phyloP scores from a whole-genome alignment of 768 basidiomycete species.

The Crucibulum laeve region DNA sequence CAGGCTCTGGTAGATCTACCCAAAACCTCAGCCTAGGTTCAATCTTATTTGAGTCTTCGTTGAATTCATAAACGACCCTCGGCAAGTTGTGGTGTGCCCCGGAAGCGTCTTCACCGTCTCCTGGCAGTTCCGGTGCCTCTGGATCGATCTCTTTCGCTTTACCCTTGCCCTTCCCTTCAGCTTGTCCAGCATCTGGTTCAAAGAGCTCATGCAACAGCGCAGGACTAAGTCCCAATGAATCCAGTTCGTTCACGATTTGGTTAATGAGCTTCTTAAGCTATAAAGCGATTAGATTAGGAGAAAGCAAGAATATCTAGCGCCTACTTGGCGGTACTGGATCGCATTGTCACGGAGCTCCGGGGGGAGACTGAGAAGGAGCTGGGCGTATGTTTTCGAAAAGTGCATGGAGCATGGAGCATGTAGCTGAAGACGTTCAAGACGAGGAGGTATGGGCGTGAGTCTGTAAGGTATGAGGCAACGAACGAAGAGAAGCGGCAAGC shows the following conservation, averaged over 20 bases:
- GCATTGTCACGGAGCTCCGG: constrained; percentile 73
- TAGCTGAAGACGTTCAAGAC: background rate
- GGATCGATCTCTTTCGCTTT: background rate
- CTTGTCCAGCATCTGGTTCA: constrained; percentile 6
- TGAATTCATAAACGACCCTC: constrained; percentile 55
- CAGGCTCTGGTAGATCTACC: constrained; percentile 21
- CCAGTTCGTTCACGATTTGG: constrained; percentile 73
- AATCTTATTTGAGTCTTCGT: constrained; percentile 37
- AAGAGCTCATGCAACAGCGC: constrained; percentile 41
- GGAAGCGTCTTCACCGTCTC: constrained; percentile 4
- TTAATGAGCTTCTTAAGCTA: constrained; percentile 92
- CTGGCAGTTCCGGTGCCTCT: constrained; percentile 9
- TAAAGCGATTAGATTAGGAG: background rate
- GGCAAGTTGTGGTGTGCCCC: constrained; percentile 14
- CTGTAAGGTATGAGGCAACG: too few species aligned
- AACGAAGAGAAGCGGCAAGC: too few species aligned
- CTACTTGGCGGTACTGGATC: constrained; percentile 80
- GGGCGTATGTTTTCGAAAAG: constrained; percentile 66
- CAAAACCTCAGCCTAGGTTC: constrained; percentile 58
- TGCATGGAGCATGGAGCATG: constrained; percentile 44
- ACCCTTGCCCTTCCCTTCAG: background rate
- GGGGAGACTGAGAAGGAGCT: constrained; percentile 63
- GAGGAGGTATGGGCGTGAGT: background rate
- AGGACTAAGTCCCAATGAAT: constrained; percentile 59
- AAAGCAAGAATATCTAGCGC: background rate